A percentile compares a stretch with the other conserved stretches of the same genome.
Evolutionary conservation across 768 basidiomycete species (phyloP).

Genomic region (Terana coerulea): DNA sequence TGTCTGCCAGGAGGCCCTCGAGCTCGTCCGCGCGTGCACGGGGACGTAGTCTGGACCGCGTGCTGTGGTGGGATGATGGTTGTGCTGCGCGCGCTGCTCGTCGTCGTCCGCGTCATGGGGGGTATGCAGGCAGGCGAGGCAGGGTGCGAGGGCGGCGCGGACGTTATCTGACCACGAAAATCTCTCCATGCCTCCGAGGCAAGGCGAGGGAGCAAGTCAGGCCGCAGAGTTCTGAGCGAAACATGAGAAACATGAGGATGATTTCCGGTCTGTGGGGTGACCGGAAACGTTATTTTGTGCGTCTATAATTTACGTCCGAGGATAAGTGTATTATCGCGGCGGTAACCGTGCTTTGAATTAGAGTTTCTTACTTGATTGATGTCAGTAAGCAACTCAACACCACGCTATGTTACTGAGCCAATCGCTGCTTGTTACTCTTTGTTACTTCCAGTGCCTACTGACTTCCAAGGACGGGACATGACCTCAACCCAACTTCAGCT

Average conservation of each 20-base stretch:
- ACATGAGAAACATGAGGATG: background rate
- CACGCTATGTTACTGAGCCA: no score
- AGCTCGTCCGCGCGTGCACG: conserved; percentile 40
- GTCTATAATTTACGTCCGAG: no score
- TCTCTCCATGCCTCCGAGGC: conserved; percentile 30
- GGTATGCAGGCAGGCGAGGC: conserved; percentile 51
- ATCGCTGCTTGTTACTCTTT: no score
- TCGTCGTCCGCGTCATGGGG: conserved; percentile 31
- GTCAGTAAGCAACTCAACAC: no score
- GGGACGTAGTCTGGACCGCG: conserved; percentile 12
- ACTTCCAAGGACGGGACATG: no score
- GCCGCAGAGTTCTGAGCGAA: background rate
- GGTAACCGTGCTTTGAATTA: no score
- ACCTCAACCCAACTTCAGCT: no score
- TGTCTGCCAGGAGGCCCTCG: conserved; percentile 46
- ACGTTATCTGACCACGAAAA: conserved; percentile 65
- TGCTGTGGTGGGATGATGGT: conserved; percentile 3
- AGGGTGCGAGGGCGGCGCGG: conserved; percentile 54
- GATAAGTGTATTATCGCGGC: no score
- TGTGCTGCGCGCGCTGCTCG: conserved; percentile 24
- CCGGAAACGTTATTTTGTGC: background rate
- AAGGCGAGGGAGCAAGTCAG: background rate
- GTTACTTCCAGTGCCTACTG: no score
- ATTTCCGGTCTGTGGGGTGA: background rate
- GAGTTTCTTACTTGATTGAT: no score